Conservation (phyloP, 2,329 filamentous ascomycete species). For the Exophiala dermatitidis region DNA sequence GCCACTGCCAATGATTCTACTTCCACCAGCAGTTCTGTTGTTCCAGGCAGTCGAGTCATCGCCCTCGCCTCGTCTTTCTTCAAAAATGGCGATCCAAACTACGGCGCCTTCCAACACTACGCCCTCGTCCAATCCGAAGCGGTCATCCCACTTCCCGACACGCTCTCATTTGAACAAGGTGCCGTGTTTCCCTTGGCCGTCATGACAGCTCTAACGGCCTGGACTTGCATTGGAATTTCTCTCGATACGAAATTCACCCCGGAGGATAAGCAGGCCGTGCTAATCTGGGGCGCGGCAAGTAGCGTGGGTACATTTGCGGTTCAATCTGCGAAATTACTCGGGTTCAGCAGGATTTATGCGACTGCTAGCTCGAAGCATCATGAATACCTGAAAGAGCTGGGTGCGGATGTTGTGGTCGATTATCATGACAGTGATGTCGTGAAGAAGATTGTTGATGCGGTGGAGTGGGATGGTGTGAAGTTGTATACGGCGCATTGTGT, state of each 20-base stretch:
- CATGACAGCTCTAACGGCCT: conserved; percentile 17
- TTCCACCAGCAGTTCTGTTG: background rate
- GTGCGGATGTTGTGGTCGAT: conserved; percentile 41
- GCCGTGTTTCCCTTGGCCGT: conserved; percentile 28
- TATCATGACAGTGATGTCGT: conserved; percentile 30
- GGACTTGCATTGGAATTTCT: conserved; percentile 20
- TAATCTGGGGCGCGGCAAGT: conserved; percentile 40
- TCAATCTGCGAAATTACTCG: conserved; percentile 36
- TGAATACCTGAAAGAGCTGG: conserved; percentile 33
- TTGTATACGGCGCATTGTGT: conserved; percentile 19
- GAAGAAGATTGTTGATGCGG: conserved; percentile 34
- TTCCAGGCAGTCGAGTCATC: conserved; percentile 30
- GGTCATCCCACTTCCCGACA: conserved; percentile 29
- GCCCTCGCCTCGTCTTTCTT: conserved; percentile 31
- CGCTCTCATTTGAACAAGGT: conserved; percentile 27
- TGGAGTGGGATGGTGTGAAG: conserved; percentile 30
- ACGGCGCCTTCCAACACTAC: conserved; percentile 29
- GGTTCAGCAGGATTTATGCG: conserved; percentile 33
- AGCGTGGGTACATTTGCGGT: conserved; percentile 38
- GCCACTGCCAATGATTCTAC: conserved; percentile 4
- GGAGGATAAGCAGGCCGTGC: conserved; percentile 28
- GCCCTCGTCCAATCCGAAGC: conserved; percentile 31
- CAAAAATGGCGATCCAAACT: conserved; percentile 26
- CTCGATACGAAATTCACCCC: conserved; percentile 25
- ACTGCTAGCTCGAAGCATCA: conserved; percentile 38